Percentiles rank a stretch among this genome's conserved stretches.
These are phyloP conservation scores for Eucalyptus microcorys DNA, from an alignment of 345 rosid species.

Conservation along the genomic window DNA sequence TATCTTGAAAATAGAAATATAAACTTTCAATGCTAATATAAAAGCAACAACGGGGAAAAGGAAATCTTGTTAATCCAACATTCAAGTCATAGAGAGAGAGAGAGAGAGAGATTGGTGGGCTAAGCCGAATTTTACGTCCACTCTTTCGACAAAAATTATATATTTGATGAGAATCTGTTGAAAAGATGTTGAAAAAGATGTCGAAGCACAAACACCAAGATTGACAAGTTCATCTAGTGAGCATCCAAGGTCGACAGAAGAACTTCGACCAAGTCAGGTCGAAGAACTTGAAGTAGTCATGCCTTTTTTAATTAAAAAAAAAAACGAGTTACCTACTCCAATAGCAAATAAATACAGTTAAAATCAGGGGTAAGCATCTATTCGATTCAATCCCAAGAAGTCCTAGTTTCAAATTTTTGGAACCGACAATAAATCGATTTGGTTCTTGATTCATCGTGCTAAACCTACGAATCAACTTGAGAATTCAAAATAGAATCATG, in stretches of 20 bases:
- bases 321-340: neutral
- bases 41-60: neutral
- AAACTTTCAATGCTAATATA: neutral
- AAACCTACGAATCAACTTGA: neutral
- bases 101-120: too few relatives aligned
- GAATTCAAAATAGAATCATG: too few relatives aligned
- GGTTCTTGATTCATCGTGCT: neutral
- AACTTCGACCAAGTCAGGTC: too few relatives aligned
- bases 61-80: too few relatives aligned
- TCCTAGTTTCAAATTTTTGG: neutral
- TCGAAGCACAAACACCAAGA: too few relatives aligned
- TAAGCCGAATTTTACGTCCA: too few relatives aligned
- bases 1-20: neutral
- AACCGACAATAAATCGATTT: neutral
- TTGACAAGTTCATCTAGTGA: too few relatives aligned
- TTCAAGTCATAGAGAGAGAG: too few relatives aligned
- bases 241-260: rapidly evolving
- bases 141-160: too few relatives aligned
- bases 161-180: too few relatives aligned
- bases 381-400: neutral
- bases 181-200: too few relatives aligned
- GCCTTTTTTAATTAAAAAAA: neutral
- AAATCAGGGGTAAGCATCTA: neutral
- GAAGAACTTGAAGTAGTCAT: rapidly evolving
- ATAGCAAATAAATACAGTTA: neutral